Evolutionary conservation across 148 eudicot genomes (phyloP), one percentile per base, ranked within the genome.

Genomic region (Arctostaphylos glauca): DNA sequence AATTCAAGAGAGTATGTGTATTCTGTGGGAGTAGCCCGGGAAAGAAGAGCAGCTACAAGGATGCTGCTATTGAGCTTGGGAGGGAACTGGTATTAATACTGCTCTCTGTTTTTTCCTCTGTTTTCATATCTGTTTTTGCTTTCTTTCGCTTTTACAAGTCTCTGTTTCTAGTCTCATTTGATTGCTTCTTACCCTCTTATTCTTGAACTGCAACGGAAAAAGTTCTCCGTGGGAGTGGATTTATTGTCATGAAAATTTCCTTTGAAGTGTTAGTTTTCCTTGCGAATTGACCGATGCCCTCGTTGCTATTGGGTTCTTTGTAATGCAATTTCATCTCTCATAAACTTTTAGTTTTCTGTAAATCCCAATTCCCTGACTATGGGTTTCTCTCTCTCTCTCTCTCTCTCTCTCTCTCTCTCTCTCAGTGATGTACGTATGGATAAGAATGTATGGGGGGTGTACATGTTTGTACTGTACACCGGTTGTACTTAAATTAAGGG

Each of bases 11-110:
- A 47, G 80, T 88, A 2, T 86, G 90, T 80, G 90, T 86, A 25
- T 88, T 88, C 66, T 88, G 90, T 84, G 90, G 88, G 62, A 88
- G 88, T 82, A 88, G 90, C 53, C 85, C 88, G 31, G 90, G 90
- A 18, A 88, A 88, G 64, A 88, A 84, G 54, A 87, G 86, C 78
- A 86, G 85, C 55, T 88, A 88, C 80, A 88, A 81, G 76, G 88
- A 86, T 49, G 90, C 90, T 18, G 88, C 90, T 9, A 70, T 88
- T 4, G 87, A 88, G 72, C 85, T 88, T 49, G 90, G 90, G 38
- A 78, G 81, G 53, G 88, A 88, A 66, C 76, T 88, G 87, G 90
- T 88, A 88, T 10, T 18, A 15, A 6, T 12, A 38, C 41, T 43
- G 8, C 9, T 1, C 6, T 21, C 71, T 53, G n/a, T n/a, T 66